phyloP scores from a whole-genome alignment of 1,139 yeast species.

The Taphrina betulina region DNA sequence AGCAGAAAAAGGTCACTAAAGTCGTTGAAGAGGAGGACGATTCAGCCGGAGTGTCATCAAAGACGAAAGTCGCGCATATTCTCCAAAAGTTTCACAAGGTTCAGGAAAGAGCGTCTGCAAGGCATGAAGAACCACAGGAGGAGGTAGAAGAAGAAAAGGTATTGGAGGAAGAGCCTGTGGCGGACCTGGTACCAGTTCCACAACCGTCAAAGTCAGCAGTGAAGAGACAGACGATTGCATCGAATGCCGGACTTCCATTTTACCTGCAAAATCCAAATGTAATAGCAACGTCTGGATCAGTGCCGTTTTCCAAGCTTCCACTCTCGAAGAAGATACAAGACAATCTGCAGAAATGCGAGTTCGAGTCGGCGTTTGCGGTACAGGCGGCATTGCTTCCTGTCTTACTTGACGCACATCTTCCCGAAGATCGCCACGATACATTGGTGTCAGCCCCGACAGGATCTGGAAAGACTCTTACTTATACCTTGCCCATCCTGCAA shows the following conservation, averaged over 20 bases:
- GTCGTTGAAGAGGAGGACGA: neutral
- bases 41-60: neutral
- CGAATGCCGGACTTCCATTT: slow-evolving; percentile 43
- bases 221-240: slow-evolving; percentile 45
- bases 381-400: slow-evolving; percentile 66
- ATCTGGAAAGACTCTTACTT: slow-evolving; percentile 92
- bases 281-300: slow-evolving; percentile 44
- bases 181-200: slow-evolving; percentile 72
- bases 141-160: slow-evolving; percentile 36
- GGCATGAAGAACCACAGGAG: slow-evolving; percentile 33
- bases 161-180: slow-evolving; percentile 39
- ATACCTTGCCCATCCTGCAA: slow-evolving; percentile 74
- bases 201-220: slow-evolving; percentile 60
- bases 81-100: slow-evolving; percentile 14
- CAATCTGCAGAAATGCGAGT: slow-evolving; percentile 53
- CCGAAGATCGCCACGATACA: slow-evolving; percentile 56
- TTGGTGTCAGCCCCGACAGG: slow-evolving; percentile 95
- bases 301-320: slow-evolving; percentile 42
- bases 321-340: slow-evolving; percentile 47
- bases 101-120: neutral
- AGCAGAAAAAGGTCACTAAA: neutral
- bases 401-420: slow-evolving; percentile 53
- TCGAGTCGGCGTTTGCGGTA: slow-evolving; percentile 68
- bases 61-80: slow-evolving; percentile 9
- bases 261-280: slow-evolving; percentile 71